Percentiles rank a stretch among this genome's conserved stretches.
Evolutionary conservation across 352 stramenopile genomes (phyloP).

Genomic region (Phytophthora capsici): DNA sequence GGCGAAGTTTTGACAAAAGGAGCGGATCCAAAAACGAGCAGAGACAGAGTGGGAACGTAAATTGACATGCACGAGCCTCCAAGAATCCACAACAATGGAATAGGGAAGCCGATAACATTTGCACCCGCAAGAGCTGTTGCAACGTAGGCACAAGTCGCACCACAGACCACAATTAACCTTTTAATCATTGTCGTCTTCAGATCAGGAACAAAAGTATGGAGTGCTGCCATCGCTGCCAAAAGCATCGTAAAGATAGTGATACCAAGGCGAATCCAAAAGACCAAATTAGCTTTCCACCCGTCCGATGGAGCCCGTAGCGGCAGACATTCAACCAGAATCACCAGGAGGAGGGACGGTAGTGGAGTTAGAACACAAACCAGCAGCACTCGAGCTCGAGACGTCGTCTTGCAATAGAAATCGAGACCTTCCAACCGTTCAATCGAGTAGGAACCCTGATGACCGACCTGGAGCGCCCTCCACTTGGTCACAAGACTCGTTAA

Average conservation of each 20-base stretch:
- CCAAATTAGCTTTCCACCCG: conserved; percentile 18
- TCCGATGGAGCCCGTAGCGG: conserved; percentile 7
- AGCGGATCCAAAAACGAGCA: conserved; percentile 10
- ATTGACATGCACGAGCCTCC: conserved; percentile 4
- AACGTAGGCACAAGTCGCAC: conserved; percentile 4
- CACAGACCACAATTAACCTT: background rate
- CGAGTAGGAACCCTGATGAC: conserved; percentile 24
- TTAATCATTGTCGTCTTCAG: background rate
- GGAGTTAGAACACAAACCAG: conserved; percentile 20
- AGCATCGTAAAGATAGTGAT: conserved; percentile 12
- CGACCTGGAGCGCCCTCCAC: conserved; percentile 17
- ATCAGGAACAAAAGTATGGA: conserved; percentile 6
- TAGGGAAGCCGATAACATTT: conserved; percentile 8
- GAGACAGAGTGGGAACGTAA: conserved; percentile 1
- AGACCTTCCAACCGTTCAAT: conserved; percentile 20
- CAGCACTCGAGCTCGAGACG: conserved; percentile 5
- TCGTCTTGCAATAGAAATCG: conserved; percentile 11
- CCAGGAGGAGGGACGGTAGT: conserved; percentile 3
- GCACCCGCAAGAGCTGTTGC: conserved; percentile 1
- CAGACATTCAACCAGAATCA: conserved; percentile 21
- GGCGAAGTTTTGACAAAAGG: conserved; percentile 5
- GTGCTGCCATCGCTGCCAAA: conserved; percentile 1
- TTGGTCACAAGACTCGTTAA: too few species aligned
- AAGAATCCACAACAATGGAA: conserved; percentile 17
- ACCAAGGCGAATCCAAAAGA: conserved; percentile 19